These are phyloP conservation scores for Cutaneotrichosporon sp. DNA, from an alignment of 1,284 basidiomycete species.

Conservation along the genomic window DNA sequence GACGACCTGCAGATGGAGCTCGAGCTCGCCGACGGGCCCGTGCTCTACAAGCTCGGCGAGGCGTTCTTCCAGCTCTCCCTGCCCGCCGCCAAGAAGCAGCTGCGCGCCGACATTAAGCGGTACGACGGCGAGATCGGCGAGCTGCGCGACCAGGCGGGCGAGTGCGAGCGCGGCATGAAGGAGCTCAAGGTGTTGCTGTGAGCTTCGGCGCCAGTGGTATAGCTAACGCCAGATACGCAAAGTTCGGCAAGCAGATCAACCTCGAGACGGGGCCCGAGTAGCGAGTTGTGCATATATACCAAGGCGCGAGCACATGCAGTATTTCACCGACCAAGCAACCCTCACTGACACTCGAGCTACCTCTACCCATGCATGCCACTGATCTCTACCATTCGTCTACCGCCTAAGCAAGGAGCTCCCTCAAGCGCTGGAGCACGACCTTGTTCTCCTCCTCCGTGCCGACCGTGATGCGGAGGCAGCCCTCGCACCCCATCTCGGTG, in stretches of 20 bases:
- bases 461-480: constrained; percentile 86
- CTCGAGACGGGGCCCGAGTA: constrained; percentile 61
- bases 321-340: no score
- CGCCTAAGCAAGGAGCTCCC: constrained; percentile 33
- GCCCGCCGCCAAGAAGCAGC: constrained; percentile 67
- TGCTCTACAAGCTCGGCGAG: constrained; percentile 90
- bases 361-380: no score
- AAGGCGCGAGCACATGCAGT: no score
- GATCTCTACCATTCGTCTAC: no score
- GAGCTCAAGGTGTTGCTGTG: constrained; percentile 75
- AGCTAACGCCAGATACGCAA: constrained; percentile 64
- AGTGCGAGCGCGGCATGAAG: constrained; percentile 84
- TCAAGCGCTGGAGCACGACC: constrained; percentile 55
- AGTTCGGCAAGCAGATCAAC: constrained; percentile 92
- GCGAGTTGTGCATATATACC: no score
- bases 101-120: constrained; percentile 68
- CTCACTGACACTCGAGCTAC: no score
- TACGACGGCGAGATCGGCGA: constrained; percentile 64
- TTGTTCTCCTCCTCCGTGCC: constrained; percentile 81
- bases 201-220: constrained; percentile 23
- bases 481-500: constrained; percentile 80
- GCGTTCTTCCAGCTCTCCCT: constrained; percentile 80
- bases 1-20: constrained; percentile 86
- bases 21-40: constrained; percentile 75
- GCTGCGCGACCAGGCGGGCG: constrained; percentile 63